Conservation (phyloP, 495 filamentous ascomycete genomes). For the Bacidia rubella region DNA sequence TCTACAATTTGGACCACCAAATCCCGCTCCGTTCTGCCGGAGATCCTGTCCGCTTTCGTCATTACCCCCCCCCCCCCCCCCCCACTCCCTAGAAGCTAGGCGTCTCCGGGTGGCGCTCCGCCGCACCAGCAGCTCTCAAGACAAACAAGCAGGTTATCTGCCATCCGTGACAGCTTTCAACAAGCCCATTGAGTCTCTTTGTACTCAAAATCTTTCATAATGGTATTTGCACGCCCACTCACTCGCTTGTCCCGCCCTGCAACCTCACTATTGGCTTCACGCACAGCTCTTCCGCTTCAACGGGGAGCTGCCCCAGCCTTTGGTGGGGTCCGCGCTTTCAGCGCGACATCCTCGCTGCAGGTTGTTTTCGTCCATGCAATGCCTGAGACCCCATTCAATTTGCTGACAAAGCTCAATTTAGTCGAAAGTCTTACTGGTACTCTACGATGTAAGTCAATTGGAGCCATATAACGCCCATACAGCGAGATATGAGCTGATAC, state of each 20-base stretch:
- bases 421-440: conserved; percentile 62
- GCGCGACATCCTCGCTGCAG: conserved; percentile 22
- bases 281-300: conserved; percentile 18
- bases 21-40: not conserved
- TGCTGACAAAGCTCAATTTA: conserved; percentile 38
- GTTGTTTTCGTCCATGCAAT: conserved; percentile 10
- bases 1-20: too few species aligned
- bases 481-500: not conserved
- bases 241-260: conserved; percentile 45
- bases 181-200: not conserved
- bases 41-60: not conserved
- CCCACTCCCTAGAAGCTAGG: not conserved
- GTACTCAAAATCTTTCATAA: conserved; percentile 30
- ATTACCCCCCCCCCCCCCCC: not conserved
- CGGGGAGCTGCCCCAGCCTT: conserved; percentile 18
- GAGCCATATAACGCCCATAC: not conserved
- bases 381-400: conserved; percentile 36
- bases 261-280: conserved; percentile 37
- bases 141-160: not conserved
- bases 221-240: conserved; percentile 57
- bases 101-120: not conserved
- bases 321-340: conserved; percentile 30
- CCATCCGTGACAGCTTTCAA: conserved; percentile 1
- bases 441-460: conserved; percentile 54
- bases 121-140: not conserved